Percentiles rank a stretch among this genome's conserved stretches.
These are phyloP conservation scores for Lactarius deliciosus DNA, from an alignment of 768 basidiomycete species.

Conservation along the genomic window DNA sequence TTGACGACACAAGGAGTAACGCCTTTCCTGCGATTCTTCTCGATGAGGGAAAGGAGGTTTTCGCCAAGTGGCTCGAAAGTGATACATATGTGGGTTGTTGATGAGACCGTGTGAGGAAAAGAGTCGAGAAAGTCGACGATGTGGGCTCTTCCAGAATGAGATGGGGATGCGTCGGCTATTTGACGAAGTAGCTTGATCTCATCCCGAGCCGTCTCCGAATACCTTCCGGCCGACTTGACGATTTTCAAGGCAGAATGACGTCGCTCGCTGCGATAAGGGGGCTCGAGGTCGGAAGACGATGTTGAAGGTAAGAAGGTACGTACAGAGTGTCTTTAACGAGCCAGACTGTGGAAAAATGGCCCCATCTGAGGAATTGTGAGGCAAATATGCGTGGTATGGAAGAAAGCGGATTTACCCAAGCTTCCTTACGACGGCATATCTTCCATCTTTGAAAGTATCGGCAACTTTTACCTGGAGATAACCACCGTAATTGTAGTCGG, in stretches of 20 bases:
- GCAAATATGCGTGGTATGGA: conserved; percentile 9
- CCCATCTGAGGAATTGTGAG: conserved; percentile 60
- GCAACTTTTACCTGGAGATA: conserved; percentile 63
- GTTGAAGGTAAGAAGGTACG: conserved; percentile 37
- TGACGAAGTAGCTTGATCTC: conserved; percentile 90
- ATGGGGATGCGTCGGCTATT: conserved; percentile 66
- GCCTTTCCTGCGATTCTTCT: conserved; percentile 79
- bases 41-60: conserved; percentile 70
- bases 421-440: conserved; percentile 87
- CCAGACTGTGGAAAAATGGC: conserved; percentile 95
- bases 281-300: conserved; percentile 8
- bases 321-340: conserved; percentile 77
- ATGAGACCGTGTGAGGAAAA: conserved; percentile 58
- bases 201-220: conserved; percentile 94
- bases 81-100: conserved; percentile 73
- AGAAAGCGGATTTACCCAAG: conserved; percentile 58
- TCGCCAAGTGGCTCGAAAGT: conserved; percentile 88
- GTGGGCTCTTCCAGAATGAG: conserved; percentile 75
- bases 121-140: conserved; percentile 91
- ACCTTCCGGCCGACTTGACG: conserved; percentile 91
- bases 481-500: conserved; percentile 78
- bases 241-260: conserved; percentile 91
- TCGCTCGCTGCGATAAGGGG: conserved; percentile 47
- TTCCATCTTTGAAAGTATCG: conserved; percentile 79
- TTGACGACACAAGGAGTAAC: conserved; percentile 82